These are phyloP conservation scores for Scedosporium aurantiacum DNA, from an alignment of 2,329 filamentous ascomycete species.

Conservation along the genomic window DNA sequence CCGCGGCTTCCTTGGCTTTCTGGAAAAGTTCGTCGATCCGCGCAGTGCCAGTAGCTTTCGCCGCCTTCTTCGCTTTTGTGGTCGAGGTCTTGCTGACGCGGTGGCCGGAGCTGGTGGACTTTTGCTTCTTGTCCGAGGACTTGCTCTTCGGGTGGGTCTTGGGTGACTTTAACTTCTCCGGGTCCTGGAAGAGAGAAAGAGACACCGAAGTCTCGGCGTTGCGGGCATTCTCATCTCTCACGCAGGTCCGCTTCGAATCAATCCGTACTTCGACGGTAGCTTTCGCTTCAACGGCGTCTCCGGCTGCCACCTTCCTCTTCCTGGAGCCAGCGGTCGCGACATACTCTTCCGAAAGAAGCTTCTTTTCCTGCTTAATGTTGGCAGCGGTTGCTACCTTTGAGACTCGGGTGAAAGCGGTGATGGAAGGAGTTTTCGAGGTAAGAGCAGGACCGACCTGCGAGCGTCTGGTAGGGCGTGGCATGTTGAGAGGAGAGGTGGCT, in stretches of 20 bases:
- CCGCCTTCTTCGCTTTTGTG: slow-evolving; percentile 14
- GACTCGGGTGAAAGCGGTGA: slow-evolving; percentile 34
- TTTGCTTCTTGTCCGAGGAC: background rate
- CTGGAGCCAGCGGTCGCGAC: slow-evolving; percentile 2
- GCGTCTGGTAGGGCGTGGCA: slow-evolving; percentile 17
- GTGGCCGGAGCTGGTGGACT: background rate
- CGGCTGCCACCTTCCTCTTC: slow-evolving; percentile 4
- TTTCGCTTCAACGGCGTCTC: background rate
- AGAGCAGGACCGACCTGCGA: slow-evolving; percentile 8
- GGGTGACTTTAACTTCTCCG: background rate
- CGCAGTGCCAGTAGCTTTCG: slow-evolving; percentile 9
- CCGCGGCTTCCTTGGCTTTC: slow-evolving; percentile 13
- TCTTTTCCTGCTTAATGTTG: background rate
- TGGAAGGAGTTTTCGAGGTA: slow-evolving; percentile 17
- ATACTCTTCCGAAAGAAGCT: slow-evolving; percentile 3
- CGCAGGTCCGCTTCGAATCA: slow-evolving; percentile 2
- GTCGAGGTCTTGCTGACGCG: slow-evolving; percentile 14
- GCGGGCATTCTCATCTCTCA: slow-evolving; percentile 1
- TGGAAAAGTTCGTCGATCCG: slow-evolving; percentile 29
- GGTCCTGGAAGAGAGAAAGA: slow-evolving; percentile 4
- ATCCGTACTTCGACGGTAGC: background rate
- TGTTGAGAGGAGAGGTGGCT: slow-evolving; percentile 11
- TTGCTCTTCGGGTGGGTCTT: background rate
- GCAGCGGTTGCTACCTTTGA: slow-evolving; percentile 25
- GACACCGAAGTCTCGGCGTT: background rate